Conservation (phyloP, 2,329 filamentous ascomycete genomes). For the Mariannaea elegans region DNA sequence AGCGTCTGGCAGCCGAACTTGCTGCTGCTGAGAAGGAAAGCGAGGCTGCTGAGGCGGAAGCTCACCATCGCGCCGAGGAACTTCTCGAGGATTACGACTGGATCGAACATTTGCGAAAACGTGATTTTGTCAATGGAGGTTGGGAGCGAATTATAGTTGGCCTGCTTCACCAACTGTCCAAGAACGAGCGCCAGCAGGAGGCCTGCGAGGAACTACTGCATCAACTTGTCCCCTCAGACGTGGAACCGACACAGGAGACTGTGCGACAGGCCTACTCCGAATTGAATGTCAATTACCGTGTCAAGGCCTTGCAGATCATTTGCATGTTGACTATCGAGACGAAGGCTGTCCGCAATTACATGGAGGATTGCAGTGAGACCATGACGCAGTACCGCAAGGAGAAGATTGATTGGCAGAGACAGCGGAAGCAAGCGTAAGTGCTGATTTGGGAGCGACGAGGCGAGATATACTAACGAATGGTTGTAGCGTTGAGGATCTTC, state of each 20-base stretch:
- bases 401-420: constrained; percentile 90
- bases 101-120: constrained; percentile 83
- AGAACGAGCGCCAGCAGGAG: constrained; percentile 74
- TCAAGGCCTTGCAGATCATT: constrained; percentile 83
- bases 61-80: constrained; percentile 76
- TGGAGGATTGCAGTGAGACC: constrained; percentile 90
- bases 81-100: constrained; percentile 80
- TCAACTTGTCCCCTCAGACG: constrained; percentile 80
- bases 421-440: constrained; percentile 72
- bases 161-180: constrained; percentile 84
- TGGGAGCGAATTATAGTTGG: constrained; percentile 94
- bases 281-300: constrained; percentile 84
- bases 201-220: constrained; percentile 81
- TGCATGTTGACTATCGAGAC: constrained; percentile 88
- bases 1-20: constrained; percentile 69
- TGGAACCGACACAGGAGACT: constrained; percentile 78
- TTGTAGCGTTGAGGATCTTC: constrained; percentile 75
- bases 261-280: constrained; percentile 76
- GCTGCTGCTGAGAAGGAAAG: constrained; percentile 62
- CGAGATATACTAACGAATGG: constrained; percentile 6
- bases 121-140: constrained; percentile 86
- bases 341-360: constrained; percentile 84
- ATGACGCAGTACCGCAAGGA: constrained; percentile 97
- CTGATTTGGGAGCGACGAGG: background rate
- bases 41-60: constrained; percentile 56